A percentile compares a stretch with the other conserved stretches of the same genome.
These are phyloP conservation scores for Prinsepia uniflora DNA, from an alignment of 306 rosid genomes.

Conservation along the genomic window DNA sequence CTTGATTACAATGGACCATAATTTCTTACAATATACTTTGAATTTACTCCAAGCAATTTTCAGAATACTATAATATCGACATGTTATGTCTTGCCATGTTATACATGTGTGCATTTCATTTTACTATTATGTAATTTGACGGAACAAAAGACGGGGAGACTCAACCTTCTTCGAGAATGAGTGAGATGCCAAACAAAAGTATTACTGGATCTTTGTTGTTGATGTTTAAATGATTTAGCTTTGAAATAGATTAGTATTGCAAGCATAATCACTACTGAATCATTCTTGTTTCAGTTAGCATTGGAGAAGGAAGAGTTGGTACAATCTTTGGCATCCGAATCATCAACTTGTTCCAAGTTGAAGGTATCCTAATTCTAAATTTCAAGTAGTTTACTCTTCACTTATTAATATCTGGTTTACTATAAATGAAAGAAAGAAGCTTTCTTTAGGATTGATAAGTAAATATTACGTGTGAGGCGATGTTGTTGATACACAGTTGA, in stretches of 20 bases:
- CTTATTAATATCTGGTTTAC: not conserved
- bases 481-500: not conserved
- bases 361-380: constrained; percentile 48
- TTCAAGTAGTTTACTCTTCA: not conserved
- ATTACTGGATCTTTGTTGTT: not conserved
- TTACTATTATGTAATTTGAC: too few relatives aligned
- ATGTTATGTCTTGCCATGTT: too few relatives aligned
- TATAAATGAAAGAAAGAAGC: too few relatives aligned
- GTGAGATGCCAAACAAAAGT: not conserved
- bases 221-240: not conserved
- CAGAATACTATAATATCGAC: too few relatives aligned
- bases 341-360: constrained; percentile 67
- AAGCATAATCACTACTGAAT: constrained; percentile 16
- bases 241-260: not conserved
- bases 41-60: too few relatives aligned
- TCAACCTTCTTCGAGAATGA: not conserved
- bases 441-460: not conserved
- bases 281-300: constrained; percentile 56
- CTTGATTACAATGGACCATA: too few relatives aligned
- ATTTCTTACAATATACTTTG: too few relatives aligned
- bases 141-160: too few relatives aligned
- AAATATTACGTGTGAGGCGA: not conserved
- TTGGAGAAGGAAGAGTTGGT: constrained; percentile 86
- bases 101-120: too few relatives aligned
- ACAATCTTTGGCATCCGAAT: constrained; percentile 69